Conservation (phyloP, 176 grass and related monocot species). For the Chrysopogon serrulatus region DNA sequence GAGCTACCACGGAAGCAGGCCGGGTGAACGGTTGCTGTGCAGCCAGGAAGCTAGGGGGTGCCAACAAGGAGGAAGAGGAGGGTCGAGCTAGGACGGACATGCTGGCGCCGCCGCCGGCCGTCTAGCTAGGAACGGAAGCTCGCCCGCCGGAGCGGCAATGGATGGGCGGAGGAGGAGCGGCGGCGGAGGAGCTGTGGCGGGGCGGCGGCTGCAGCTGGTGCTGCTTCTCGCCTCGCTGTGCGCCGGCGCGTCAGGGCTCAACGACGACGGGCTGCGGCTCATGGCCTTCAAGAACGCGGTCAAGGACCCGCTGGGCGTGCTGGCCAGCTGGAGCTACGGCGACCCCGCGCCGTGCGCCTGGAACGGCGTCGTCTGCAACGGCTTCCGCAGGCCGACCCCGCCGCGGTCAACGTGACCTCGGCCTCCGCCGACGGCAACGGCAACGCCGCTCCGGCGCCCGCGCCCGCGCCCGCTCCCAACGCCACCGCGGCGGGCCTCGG, state of each 20-base stretch:
- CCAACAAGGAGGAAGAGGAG: background rate
- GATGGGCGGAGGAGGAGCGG: background rate
- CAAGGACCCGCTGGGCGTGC: conserved; percentile 61
- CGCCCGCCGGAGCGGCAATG: conserved; percentile 5
- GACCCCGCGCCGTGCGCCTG: conserved; percentile 55
- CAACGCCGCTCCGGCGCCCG: background rate
- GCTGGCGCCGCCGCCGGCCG: background rate
- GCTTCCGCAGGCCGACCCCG: conserved; percentile 25
- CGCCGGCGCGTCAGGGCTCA: conserved; percentile 22
- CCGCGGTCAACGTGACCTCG: conserved; percentile 4
- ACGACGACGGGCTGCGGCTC: conserved; percentile 65
- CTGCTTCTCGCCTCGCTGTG: background rate
- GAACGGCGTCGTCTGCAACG: conserved; percentile 92
- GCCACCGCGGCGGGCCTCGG: background rate
- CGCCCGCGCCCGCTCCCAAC: background rate
- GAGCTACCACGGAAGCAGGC: background rate
- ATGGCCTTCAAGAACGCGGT: conserved; percentile 75
- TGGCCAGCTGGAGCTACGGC: conserved; percentile 61
- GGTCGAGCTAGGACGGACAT: background rate
- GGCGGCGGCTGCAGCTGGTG: background rate
- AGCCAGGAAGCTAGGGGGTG: background rate
- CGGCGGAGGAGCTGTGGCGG: background rate
- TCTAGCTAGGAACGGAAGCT: background rate
- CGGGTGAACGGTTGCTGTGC: background rate
- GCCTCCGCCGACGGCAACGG: background rate